Base-by-base conservation (phyloP, 1,139 yeast species). In the Blastobotrys raffinosifermentans region DNA sequence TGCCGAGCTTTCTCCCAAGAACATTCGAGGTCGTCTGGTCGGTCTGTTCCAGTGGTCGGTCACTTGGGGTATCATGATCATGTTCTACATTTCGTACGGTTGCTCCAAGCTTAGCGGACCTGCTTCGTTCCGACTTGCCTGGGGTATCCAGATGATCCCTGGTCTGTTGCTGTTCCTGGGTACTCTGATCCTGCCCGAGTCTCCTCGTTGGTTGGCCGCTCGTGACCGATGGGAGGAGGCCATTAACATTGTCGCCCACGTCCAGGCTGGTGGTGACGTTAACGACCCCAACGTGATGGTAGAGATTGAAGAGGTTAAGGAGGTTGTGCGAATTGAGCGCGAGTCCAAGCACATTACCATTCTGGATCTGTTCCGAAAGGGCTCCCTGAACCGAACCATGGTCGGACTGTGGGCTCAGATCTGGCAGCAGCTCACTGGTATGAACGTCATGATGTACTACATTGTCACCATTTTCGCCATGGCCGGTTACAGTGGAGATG, bases 351-450 rank as follows among this genome's bases (percentile, higher is more conserved):
- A 36, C 32, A 49, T 60, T 34, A 46, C 58, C 9, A 67, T 72
- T 49, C 57, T 60, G 35, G 73, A 74, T 39, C 63, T 74, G 45
- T 73, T 75, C 64, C 57, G 55, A 37, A 67, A 63, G 57, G 64
- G 70, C 47, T 73, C 74, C 45, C 47, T 69, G 43, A 62, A 57
- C 44, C 68, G 81, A 62, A 74, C 80, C 42, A 47, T 51, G 46
- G 69, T 72, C 37, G 83, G 78, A 44, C 51, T 75, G 25, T 70
- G 65, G 46, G 75, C 80, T 38, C 85, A 78, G 61, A 69, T 77
- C 53, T 79, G 81, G 80, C 84, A 78, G 60, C 85, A 79, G 60
- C 64, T 79, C 52, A 74, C 81, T 29, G 86, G 86, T 57, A 70
- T 79, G 53, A 80, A 80, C 64, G 80, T 80, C 55, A 74, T 80